These are phyloP conservation scores for Termitomyces sp. DNA, from an alignment of 768 basidiomycete genomes.

Conservation along the genomic window DNA sequence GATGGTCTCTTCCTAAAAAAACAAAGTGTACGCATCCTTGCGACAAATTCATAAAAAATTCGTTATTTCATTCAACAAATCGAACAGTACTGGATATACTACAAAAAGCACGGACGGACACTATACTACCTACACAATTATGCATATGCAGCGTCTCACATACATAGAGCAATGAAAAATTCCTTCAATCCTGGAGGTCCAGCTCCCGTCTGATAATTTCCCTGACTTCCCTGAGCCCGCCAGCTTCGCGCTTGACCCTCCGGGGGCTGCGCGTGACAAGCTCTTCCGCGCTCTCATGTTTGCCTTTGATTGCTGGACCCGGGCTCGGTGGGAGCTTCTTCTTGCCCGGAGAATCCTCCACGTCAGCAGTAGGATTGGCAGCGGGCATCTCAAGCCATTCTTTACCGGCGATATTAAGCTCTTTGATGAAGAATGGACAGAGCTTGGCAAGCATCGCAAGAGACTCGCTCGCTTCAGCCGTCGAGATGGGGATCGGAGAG, in stretches of 20 bases:
- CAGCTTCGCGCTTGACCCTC: conserved; percentile 64
- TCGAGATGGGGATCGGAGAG: conserved; percentile 75
- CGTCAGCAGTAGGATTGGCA: conserved; percentile 22
- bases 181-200: conserved; percentile 56
- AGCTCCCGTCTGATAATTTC: conserved; percentile 80
- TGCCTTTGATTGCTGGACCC: conserved; percentile 37
- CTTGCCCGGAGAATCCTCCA: conserved; percentile 40
- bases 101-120: conserved; percentile 18
- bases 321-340: conserved; percentile 40
- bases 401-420: conserved; percentile 55
- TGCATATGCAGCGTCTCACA: background rate
- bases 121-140: background rate
- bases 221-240: conserved; percentile 74
- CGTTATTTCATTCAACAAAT: conserved; percentile 15
- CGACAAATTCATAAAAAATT: background rate
- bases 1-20: background rate
- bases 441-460: conserved; percentile 60
- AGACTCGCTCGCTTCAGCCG: conserved; percentile 75
- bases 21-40: background rate
- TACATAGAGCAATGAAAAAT: conserved; percentile 30
- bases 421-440: conserved; percentile 79
- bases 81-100: conserved; percentile 16
- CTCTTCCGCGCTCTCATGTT: conserved; percentile 58
- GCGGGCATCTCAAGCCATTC: conserved; percentile 66
- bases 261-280: conserved; percentile 69